Evolutionary conservation across 108 stramenopile genomes (phyloP), one percentile per base, ranked within the genome.

Genomic region (Pseudonitzschia multiseries): DNA sequence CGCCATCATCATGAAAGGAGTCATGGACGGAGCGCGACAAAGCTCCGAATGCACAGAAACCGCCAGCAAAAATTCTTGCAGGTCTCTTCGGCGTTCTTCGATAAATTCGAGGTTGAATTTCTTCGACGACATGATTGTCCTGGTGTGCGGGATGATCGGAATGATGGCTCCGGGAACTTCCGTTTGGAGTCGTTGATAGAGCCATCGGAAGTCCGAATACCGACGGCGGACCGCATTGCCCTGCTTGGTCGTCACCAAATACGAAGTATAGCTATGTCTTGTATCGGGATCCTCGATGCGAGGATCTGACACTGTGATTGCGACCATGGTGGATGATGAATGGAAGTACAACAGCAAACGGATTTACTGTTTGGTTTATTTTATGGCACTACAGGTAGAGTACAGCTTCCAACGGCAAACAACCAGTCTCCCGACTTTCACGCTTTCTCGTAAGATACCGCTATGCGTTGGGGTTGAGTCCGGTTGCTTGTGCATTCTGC

Each of bases 161-260:
- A 97, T 81, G 48, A 97, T 92, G 32, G 90, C 71, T 22, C 97
- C 97, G 2, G 96, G 94, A 41, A 79, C 75, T 75, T 94, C 95
- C 68, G 83, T 80, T 65, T 79, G 81, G 18, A 98, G 76, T 14
- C 91, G 87, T 31, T 90, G 68, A 61, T 86, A 87, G 31, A 98
- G 85, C 97, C 97, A 98, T 57, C 86, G 89, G 80, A 98, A 98
- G 76, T 98, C 97, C 68, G 78, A 80, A 85, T 96, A 97, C 0
- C 97, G 92, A 41, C 95, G 87, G 51, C 88, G 85, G 22, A 88
- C 81, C 44, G 77, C 72, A 54, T 86, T 90, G 27, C 79, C 57
- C 12, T 75, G 26, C 60, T 77, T 77, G 13, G 85, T 83, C 50
- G 81, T 76, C 21, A 92, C 86, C 41, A 83, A 68, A 57, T 92